Evolutionary conservation across 129 eudicot genomes (phyloP).

Genomic region (Rutidosis leptorrhynchoides): DNA sequence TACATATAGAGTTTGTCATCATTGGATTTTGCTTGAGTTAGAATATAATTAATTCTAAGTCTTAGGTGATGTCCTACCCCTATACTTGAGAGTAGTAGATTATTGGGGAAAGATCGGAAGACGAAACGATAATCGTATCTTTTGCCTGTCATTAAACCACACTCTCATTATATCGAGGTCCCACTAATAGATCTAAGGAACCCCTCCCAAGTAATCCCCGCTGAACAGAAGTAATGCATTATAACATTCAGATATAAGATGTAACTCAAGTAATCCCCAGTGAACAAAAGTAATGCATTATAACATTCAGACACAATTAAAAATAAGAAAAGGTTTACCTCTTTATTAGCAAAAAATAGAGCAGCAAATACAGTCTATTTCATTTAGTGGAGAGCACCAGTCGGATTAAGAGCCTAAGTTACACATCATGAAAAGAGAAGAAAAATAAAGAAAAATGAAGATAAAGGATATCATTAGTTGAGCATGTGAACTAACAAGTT

Average conservation of each 20-base stretch:
- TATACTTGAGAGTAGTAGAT: too few species aligned
- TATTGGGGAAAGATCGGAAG: too few species aligned
- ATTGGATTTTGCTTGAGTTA: too few species aligned
- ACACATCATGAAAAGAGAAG: constrained; percentile 11
- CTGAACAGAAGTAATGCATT: too few species aligned
- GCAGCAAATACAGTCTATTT: constrained; percentile 71
- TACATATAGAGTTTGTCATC: too few species aligned
- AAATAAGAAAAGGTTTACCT: constrained; percentile 47
- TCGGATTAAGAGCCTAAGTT: constrained; percentile 70
- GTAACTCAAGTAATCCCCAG: too few species aligned
- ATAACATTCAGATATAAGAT: too few species aligned
- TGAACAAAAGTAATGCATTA: constrained; percentile 27
- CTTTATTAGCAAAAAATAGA: constrained; percentile 90
- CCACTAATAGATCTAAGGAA: constrained; percentile 61
- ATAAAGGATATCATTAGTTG: constrained; percentile 10
- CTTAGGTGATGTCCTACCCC: too few species aligned
- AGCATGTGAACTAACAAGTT: constrained; percentile 56
- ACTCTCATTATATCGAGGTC: too few species aligned
- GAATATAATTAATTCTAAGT: too few species aligned
- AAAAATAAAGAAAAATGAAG: constrained; percentile 3
- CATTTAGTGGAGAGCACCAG: constrained; percentile 93
- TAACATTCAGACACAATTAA: constrained; percentile 7
- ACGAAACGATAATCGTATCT: constrained; percentile 76
- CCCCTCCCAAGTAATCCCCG: constrained; percentile 73
- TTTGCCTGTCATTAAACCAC: too few species aligned